A percentile compares a stretch with the other conserved stretches of the same genome.
Conservation (phyloP, 257 asterid species). For the Petrea volubilis region DNA sequence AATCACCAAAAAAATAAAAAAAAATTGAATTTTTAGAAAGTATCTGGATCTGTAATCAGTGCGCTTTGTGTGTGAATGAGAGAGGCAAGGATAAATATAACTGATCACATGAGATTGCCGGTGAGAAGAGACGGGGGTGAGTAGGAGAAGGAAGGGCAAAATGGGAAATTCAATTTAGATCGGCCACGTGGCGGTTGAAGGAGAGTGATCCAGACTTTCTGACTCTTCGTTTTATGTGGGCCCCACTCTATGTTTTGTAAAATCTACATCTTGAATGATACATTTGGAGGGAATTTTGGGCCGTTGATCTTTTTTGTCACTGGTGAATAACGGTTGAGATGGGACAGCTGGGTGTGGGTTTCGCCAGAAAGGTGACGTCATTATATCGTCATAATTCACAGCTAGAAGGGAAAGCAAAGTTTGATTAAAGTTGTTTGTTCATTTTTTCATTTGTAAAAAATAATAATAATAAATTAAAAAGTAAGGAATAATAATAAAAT, state of each 20-base stretch:
- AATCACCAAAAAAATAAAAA: neutral
- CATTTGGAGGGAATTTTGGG: neutral
- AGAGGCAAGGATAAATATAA: conserved; percentile 25
- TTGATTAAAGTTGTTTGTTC: no score
- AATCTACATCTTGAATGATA: neutral
- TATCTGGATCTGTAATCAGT: conserved; percentile 40
- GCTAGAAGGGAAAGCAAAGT: neutral
- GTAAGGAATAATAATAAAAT: no score
- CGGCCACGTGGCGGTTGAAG: conserved; percentile 50
- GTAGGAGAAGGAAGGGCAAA: conserved; percentile 71
- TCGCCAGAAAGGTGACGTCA: neutral
- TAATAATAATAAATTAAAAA: neutral
- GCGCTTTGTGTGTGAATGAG: conserved; percentile 23
- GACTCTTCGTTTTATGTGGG: conserved; percentile 21
- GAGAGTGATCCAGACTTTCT: conserved; percentile 34
- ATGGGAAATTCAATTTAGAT: conserved; percentile 32
- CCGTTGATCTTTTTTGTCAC: neutral
- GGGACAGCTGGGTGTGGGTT: neutral
- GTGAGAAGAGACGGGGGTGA: conserved; percentile 65
- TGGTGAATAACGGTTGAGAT: conserved; percentile 16
- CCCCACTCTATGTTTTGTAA: conserved; percentile 2
- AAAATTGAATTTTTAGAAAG: neutral
- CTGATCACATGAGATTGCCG: conserved; percentile 63
- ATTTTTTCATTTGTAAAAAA: no score
- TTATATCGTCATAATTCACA: neutral